Percentiles rank a stretch among this genome's conserved stretches.
Evolutionary conservation across 2,329 filamentous ascomycete genomes (phyloP).

Genomic region (Trichoderma sp.): DNA sequence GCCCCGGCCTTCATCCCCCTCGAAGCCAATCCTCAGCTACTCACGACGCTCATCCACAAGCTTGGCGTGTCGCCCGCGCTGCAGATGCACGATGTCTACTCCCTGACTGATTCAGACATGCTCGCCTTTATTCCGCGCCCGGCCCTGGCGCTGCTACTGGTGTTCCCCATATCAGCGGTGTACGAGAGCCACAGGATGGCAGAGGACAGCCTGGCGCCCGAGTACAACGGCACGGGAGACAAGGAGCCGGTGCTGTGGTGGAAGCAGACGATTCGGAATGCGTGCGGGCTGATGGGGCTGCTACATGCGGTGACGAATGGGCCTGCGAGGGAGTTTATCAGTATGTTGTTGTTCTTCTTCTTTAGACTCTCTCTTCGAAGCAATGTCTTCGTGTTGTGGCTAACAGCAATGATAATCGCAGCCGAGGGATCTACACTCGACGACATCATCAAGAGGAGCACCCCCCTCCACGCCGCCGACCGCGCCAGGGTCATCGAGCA

Average conservation of each 20-base stretch:
- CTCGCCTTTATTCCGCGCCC: conserved; percentile 87
- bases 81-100: conserved; percentile 87
- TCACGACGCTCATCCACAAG: conserved; percentile 78
- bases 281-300: conserved; percentile 87
- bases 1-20: conserved; percentile 58
- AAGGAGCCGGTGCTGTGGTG: conserved; percentile 87
- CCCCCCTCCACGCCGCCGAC: conserved; percentile 64
- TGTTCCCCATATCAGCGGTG: conserved; percentile 79
- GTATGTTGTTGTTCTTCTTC: conserved; percentile 45
- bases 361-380: too few relatives aligned
- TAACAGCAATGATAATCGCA: not conserved
- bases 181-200: conserved; percentile 76
- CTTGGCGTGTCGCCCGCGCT: conserved; percentile 81
- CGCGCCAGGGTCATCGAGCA: conserved; percentile 77
- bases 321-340: conserved; percentile 62
- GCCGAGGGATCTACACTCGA: conserved; percentile 57
- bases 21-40: conserved; percentile 82
- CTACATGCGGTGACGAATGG: conserved; percentile 84
- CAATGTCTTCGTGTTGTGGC: too few relatives aligned
- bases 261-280: conserved; percentile 90
- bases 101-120: conserved; percentile 80
- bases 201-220: conserved; percentile 66
- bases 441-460: conserved; percentile 67
- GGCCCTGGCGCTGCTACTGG: conserved; percentile 82
- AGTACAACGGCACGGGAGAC: conserved; percentile 69